Evolutionary conservation across 2,329 filamentous ascomycete species (phyloP).

Genomic region (Dothistroma septosporum): DNA sequence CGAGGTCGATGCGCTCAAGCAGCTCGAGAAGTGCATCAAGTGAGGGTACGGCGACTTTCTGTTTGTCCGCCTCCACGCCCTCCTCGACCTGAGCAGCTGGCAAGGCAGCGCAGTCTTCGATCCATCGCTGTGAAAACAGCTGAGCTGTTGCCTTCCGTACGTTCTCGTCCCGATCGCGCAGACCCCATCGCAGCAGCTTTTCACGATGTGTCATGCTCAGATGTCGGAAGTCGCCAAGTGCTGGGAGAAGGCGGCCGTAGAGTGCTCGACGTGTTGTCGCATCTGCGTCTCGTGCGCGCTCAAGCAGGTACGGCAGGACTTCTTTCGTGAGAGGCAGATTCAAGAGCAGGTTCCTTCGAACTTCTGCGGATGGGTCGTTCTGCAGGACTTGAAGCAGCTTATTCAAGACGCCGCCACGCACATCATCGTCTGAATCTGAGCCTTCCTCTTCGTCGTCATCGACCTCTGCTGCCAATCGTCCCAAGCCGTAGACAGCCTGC

Average conservation of each 20-base stretch:
- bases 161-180: slow-evolving; percentile 88
- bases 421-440: slow-evolving; percentile 63
- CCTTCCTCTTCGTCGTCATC: slow-evolving; percentile 64
- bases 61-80: slow-evolving; percentile 44
- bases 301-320: slow-evolving; percentile 81
- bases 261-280: slow-evolving; percentile 76
- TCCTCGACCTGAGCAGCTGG: slow-evolving; percentile 54
- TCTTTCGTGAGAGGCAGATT: slow-evolving; percentile 83
- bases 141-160: slow-evolving; percentile 88
- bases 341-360: slow-evolving; percentile 78
- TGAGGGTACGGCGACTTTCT: slow-evolving; percentile 57
- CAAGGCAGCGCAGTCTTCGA: slow-evolving; percentile 82
- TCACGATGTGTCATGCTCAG: slow-evolving; percentile 90
- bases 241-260: slow-evolving; percentile 81
- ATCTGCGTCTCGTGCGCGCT: slow-evolving; percentile 86
- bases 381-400: slow-evolving; percentile 85
- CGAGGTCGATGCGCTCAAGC: slow-evolving; percentile 86
- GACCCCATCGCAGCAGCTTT: slow-evolving; percentile 89
- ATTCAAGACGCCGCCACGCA: slow-evolving; percentile 64
- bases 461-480: slow-evolving; percentile 69
- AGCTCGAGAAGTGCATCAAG: slow-evolving; percentile 85
- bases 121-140: slow-evolving; percentile 93
- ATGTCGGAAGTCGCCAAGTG: slow-evolving; percentile 89
- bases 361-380: slow-evolving; percentile 91
- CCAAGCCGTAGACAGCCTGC: slow-evolving; percentile 87